Evolutionary conservation across 2,329 filamentous ascomycete genomes (phyloP).

Genomic region (Aspergillus fumigatiaffinis): DNA sequence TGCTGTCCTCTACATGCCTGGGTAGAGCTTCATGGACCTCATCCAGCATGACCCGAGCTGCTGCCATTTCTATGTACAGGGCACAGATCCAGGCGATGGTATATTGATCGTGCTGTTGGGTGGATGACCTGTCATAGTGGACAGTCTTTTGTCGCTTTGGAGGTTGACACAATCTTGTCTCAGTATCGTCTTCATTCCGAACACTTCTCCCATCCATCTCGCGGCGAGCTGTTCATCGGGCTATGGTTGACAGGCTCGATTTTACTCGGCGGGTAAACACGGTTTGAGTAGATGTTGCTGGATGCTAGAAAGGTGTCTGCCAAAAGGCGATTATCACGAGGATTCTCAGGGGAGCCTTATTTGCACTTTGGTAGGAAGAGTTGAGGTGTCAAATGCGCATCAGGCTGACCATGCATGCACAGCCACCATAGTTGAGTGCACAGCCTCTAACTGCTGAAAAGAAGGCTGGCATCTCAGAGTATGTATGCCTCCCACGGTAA

Average conservation of each 20-base stretch:
- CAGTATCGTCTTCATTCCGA: neutral
- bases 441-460: too few relatives aligned
- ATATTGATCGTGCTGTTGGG: constrained; percentile 4
- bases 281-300: too few relatives aligned
- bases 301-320: too few relatives aligned
- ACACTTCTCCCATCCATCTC: neutral
- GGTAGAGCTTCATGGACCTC: constrained; percentile 2
- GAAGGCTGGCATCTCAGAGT: too few relatives aligned
- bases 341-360: too few relatives aligned
- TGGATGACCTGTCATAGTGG: neutral
- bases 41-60: constrained; percentile 15
- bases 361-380: too few relatives aligned
- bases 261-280: neutral
- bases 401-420: too few relatives aligned
- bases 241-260: neutral
- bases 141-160: constrained; percentile 1
- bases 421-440: too few relatives aligned
- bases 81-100: constrained; percentile 18
- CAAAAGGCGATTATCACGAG: too few relatives aligned
- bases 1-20: neutral
- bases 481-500: too few relatives aligned
- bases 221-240: neutral
- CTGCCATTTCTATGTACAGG: constrained; percentile 12
- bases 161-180: neutral
- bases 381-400: too few relatives aligned